These are phyloP conservation scores for Parmelia sp. DNA, from an alignment of 495 filamentous ascomycete species.

Conservation along the genomic window DNA sequence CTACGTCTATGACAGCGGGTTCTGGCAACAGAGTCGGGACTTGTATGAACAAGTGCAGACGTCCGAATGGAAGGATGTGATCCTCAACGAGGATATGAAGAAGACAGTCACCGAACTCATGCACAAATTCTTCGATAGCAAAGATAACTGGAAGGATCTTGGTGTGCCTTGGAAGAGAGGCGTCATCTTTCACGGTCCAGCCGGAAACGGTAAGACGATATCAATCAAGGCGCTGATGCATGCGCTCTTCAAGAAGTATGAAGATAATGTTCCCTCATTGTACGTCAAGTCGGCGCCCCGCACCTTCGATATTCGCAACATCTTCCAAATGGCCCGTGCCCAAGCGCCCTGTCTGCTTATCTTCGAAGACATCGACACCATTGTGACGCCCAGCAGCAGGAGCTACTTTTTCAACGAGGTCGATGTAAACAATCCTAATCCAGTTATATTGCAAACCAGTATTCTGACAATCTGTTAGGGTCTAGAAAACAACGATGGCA, in stretches of 20 bases:
- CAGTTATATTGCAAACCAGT: background rate
- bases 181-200: constrained; percentile 45
- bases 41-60: constrained; percentile 34
- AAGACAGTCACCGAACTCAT: constrained; percentile 34
- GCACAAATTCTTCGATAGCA: constrained; percentile 41
- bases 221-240: constrained; percentile 64
- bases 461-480: background rate
- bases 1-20: constrained; percentile 37
- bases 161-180: constrained; percentile 43
- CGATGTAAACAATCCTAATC: constrained; percentile 33
- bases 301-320: constrained; percentile 39
- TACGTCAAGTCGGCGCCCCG: constrained; percentile 46
- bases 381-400: constrained; percentile 46
- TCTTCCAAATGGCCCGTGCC: constrained; percentile 46
- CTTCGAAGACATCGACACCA: constrained; percentile 61
- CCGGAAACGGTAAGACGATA: constrained; percentile 64
- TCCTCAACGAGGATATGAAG: constrained; percentile 41
- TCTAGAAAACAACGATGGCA: constrained; percentile 59
- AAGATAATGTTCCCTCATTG: constrained; percentile 39
- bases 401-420: constrained; percentile 67
- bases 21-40: constrained; percentile 16
- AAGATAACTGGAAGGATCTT: constrained; percentile 38
- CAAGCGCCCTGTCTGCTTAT: constrained; percentile 43
- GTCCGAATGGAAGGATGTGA: constrained; percentile 40
- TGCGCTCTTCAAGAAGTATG: constrained; percentile 38